Conservation (phyloP, 768 basidiomycete species). For the Lentinula edodes region DNA sequence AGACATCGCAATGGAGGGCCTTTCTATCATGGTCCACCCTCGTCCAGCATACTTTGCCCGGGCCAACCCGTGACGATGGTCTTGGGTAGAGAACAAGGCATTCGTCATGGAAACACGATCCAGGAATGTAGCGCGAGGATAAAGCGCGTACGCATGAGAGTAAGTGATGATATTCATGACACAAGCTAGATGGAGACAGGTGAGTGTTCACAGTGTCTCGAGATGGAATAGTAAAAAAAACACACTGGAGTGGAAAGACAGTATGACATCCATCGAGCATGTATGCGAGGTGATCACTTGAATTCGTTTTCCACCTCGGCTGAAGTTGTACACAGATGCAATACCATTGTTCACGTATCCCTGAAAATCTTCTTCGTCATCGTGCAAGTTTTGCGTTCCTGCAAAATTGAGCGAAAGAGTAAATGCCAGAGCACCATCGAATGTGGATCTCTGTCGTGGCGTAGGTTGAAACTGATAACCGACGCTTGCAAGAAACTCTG, state of each 20-base stretch:
- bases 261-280: conserved; percentile 29
- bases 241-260: conserved; percentile 45
- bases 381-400: background rate
- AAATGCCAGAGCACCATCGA: background rate
- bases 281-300: conserved; percentile 33
- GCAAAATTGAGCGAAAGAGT: background rate
- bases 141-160: conserved; percentile 33
- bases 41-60: conserved; percentile 28
- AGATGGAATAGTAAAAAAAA: background rate
- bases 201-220: background rate
- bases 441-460: conserved; percentile 14
- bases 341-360: conserved; percentile 20
- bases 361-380: background rate
- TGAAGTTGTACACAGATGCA: conserved; percentile 27
- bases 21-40: conserved; percentile 27
- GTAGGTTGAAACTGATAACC: conserved; percentile 25
- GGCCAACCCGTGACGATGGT: conserved; percentile 3
- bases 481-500: conserved; percentile 24
- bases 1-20: background rate
- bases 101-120: conserved; percentile 8
- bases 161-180: conserved; percentile 41
- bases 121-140: conserved; percentile 35
- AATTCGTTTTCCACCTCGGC: conserved; percentile 21
- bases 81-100: conserved; percentile 11
- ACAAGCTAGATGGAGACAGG: conserved; percentile 19